Conservation (phyloP, 2,329 filamentous ascomycete genomes). For the Tolypocladium paradoxum region DNA sequence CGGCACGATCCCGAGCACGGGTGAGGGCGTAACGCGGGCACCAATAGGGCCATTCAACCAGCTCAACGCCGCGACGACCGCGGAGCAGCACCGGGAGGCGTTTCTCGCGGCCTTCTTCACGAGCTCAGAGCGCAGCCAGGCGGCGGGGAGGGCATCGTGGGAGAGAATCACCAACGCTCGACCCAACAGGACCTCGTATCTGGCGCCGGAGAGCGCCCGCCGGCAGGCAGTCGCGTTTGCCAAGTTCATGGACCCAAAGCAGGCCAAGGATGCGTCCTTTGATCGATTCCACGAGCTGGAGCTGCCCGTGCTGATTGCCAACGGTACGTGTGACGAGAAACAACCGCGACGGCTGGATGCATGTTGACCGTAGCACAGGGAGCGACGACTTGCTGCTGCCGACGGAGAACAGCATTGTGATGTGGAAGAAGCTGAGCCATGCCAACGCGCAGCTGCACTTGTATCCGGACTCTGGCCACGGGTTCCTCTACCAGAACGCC, state of each 20-base stretch:
- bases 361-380: constrained; percentile 10
- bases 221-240: constrained; percentile 21
- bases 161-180: constrained; percentile 19
- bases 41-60: constrained; percentile 20
- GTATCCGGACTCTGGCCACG: constrained; percentile 24
- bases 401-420: constrained; percentile 24
- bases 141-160: constrained; percentile 22
- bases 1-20: constrained; percentile 29
- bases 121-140: constrained; percentile 16
- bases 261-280: constrained; percentile 21
- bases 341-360: background rate
- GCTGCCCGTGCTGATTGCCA: constrained; percentile 26
- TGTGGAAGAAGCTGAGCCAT: constrained; percentile 24
- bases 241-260: constrained; percentile 23
- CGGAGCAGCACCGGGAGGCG: constrained; percentile 20
- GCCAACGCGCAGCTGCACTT: constrained; percentile 20
- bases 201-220: constrained; percentile 14
- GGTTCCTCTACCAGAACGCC: constrained; percentile 24
- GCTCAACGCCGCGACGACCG: constrained; percentile 19
- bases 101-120: constrained; percentile 25
- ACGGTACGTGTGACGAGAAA: constrained; percentile 17
- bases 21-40: constrained; percentile 20
- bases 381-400: constrained; percentile 23
- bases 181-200: constrained; percentile 13
- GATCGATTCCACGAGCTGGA: constrained; percentile 20